Base-by-base conservation (phyloP, 2,329 filamentous ascomycete species). In the Cordyceps javanica region DNA sequence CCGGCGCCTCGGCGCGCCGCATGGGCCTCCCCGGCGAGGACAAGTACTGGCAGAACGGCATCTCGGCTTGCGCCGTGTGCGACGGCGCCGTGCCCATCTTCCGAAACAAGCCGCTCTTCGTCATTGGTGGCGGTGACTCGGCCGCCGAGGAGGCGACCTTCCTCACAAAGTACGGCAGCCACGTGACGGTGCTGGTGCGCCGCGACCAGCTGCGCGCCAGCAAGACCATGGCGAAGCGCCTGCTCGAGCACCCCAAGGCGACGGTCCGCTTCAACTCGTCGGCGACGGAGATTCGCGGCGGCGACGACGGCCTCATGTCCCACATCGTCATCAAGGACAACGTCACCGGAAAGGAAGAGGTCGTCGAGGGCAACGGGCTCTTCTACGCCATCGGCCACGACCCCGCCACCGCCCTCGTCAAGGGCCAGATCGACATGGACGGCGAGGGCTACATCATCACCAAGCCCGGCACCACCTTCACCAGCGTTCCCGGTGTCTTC, bases 361-460 rank as follows among this genome's bases (percentile, higher is more conserved):
- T 87, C n/a, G 77, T 97, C 50, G 86, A 91, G 65, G 93, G 93
- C 52, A 96, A 89, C 73, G 94, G 94, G 28, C 81, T 99, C 25
- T 99, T 99, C 77, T 99, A 99, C 74, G 94, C 95, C 68, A 88
- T 99, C 55, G 94, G 94, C 25, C 94, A 99, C 76, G 93, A 97
- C 71, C 94, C 94, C 13, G 95, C 94, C 50, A 97, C 91, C 0
- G 69, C 75, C n/a, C 80, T 99, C 41, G 88, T 99, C 75, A 95
- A 94, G 82, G 91, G 84, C 54, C 91, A 97, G 77, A 68, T 99
- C 60, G 82, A 94, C 61, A 89, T 88, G 68, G 95, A 99, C 69
- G 82, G 83, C 62, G 93, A 99, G 62, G 91, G 91, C 23, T 99
- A 99, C 75, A 85, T 99, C 60, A 73, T 91, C 66, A 99, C 94